Percentiles rank a stretch among this genome's conserved stretches.
Conservation (phyloP, 495 filamentous ascomycete genomes). For the Neurospora terricola region DNA sequence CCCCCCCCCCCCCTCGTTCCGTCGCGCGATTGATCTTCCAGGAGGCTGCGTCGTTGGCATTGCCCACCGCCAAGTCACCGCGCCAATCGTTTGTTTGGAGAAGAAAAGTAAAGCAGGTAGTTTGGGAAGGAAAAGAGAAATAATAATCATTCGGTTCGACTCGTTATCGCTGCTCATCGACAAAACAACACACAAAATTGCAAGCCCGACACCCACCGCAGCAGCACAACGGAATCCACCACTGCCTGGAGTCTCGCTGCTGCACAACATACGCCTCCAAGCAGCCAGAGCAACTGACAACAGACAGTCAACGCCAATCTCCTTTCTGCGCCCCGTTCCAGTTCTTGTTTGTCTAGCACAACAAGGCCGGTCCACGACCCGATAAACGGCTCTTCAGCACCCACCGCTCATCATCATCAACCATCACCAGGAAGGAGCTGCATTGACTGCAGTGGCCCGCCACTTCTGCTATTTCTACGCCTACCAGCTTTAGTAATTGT, state of each 20-base stretch:
- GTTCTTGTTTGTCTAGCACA: conserved; percentile 16
- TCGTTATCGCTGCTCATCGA: not conserved
- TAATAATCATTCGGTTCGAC: not conserved
- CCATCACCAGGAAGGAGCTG: not conserved
- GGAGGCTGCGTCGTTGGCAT: not conserved
- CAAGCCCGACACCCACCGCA: not conserved
- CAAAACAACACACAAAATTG: not conserved
- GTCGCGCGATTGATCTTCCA: not conserved
- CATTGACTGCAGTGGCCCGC: conserved; percentile 18
- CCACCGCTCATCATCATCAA: not conserved
- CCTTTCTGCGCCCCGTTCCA: conserved; percentile 14
- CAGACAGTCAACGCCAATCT: conserved; percentile 13
- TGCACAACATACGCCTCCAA: too few relatives aligned
- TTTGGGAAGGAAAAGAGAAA: not conserved
- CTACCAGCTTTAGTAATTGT: not conserved
- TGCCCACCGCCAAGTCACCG: not conserved
- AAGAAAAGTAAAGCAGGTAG: not conserved
- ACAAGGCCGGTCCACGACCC: conserved; percentile 13
- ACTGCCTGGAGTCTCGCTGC: not conserved
- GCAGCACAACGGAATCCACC: not conserved
- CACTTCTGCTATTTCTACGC: conserved; percentile 5
- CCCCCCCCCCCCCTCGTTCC: too few relatives aligned
- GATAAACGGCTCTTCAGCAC: conserved; percentile 15
- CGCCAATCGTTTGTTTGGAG: not conserved
- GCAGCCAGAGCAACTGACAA: not conserved